phyloP scores from a whole-genome alignment of 1,284 basidiomycete species.

The Mycena citricolor region DNA sequence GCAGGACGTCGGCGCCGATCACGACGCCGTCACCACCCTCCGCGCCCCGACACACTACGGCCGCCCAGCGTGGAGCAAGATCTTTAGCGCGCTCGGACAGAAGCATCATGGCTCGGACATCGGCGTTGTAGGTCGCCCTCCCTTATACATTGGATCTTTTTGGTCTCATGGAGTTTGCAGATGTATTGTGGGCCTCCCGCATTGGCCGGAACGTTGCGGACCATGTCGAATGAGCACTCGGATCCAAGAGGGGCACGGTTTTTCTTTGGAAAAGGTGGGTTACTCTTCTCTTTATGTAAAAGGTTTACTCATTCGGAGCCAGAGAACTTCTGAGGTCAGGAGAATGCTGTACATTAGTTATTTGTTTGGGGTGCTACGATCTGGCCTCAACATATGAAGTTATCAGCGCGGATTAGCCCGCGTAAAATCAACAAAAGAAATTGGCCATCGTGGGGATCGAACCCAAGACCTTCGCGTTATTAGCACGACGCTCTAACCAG shows the following conservation, averaged over 20 bases:
- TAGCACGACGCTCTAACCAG: too few relatives aligned
- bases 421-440: too few relatives aligned
- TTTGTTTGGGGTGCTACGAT: too few relatives aligned
- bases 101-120: slow-evolving; percentile 85
- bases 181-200: slow-evolving; percentile 81
- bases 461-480: too few relatives aligned
- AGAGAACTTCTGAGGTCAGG: slow-evolving; percentile 24
- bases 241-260: slow-evolving; percentile 77
- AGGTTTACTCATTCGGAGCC: not conserved
- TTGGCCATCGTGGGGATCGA: too few relatives aligned
- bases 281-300: not conserved
- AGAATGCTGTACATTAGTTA: too few relatives aligned
- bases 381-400: too few relatives aligned
- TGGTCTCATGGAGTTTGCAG: slow-evolving; percentile 32
- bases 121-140: slow-evolving; percentile 60
- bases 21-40: slow-evolving; percentile 82
- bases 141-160: not conserved
- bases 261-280: slow-evolving; percentile 80
- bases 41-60: slow-evolving; percentile 92
- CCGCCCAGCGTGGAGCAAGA: slow-evolving; percentile 87
- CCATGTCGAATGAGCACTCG: slow-evolving; percentile 85
- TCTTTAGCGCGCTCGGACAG: slow-evolving; percentile 73
- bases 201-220: slow-evolving; percentile 70
- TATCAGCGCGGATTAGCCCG: too few relatives aligned
- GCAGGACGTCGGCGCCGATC: slow-evolving; percentile 85